phyloP scores from a whole-genome alignment of 2,329 filamentous ascomycete species.

The Zelopaecilomyces penicillatus region DNA sequence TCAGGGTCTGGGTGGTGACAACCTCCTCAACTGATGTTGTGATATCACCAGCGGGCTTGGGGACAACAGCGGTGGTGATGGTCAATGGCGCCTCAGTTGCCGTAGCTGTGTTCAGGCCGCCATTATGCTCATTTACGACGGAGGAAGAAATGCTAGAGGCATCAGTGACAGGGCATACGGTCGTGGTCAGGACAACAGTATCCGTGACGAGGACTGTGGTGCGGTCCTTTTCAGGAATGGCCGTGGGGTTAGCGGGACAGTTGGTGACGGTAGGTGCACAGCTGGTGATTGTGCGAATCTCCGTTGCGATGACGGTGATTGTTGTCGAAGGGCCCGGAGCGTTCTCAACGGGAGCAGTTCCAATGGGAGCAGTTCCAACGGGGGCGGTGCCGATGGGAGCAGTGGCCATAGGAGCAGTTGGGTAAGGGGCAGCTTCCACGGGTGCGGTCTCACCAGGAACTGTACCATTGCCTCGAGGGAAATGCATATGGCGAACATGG shows the following conservation, averaged over 20 bases:
- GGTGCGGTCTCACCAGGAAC: conserved; percentile 6
- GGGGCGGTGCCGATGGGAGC: conserved; percentile 9
- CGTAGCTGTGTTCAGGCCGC: conserved; percentile 25
- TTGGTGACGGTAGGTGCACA: conserved; percentile 50
- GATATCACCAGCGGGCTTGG: conserved; percentile 20
- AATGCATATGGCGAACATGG: conserved; percentile 6
- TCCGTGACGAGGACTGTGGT: conserved; percentile 28
- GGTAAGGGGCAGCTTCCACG: conserved; percentile 11
- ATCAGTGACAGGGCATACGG: conserved; percentile 38
- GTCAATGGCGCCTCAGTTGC: conserved; percentile 9
- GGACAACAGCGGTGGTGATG: background rate
- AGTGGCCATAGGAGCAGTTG: conserved; percentile 30
- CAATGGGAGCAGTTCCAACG: background rate
- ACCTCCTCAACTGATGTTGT: conserved; percentile 15
- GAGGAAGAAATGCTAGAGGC: conserved; percentile 32
- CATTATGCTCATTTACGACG: conserved; percentile 26
- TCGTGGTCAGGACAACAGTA: conserved; percentile 30
- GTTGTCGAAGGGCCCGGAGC: conserved; percentile 27
- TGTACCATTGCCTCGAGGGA: conserved; percentile 18
- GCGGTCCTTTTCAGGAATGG: conserved; percentile 27
- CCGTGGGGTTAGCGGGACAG: conserved; percentile 36
- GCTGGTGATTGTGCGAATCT: conserved; percentile 49
- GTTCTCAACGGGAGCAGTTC: conserved; percentile 5
- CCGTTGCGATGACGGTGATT: conserved; percentile 43
- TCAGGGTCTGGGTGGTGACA: conserved; percentile 25